Percentiles rank a stretch among this genome's conserved stretches.
These are phyloP conservation scores for Pisolithus sp. DNA, from an alignment of 768 basidiomycete species.

Conservation along the genomic window DNA sequence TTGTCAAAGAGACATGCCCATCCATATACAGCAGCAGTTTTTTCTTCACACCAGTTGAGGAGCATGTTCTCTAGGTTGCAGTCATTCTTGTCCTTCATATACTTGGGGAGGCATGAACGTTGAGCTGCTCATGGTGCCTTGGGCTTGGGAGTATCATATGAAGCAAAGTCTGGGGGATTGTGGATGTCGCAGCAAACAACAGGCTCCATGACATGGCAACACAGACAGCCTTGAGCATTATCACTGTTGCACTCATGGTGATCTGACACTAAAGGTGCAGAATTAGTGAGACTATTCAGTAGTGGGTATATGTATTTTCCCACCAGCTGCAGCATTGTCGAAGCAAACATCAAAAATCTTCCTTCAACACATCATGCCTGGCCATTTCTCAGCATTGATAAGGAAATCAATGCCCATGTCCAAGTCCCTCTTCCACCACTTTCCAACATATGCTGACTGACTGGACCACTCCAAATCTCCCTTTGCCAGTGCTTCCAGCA, in stretches of 20 bases:
- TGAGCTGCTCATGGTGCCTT: neutral
- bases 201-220: constrained; percentile 8
- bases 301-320: neutral
- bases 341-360: constrained; percentile 14
- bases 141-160: neutral
- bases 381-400: constrained; percentile 19
- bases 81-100: neutral
- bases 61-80: neutral
- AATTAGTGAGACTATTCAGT: neutral
- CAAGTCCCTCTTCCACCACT: constrained; percentile 4
- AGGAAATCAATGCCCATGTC: constrained; percentile 20
- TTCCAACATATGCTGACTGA: constrained; percentile 1
- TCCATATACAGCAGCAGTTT: constrained; percentile 5
- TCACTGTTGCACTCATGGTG: constrained; percentile 1
- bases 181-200: constrained; percentile 22
- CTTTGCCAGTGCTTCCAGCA: too few species aligned
- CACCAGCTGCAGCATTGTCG: constrained; percentile 16
- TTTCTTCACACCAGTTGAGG: constrained; percentile 8
- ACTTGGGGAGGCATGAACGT: neutral
- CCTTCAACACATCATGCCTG: constrained; percentile 11
- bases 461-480: neutral
- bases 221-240: constrained; percentile 6
- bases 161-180: constrained; percentile 6
- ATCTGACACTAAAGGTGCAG: constrained; percentile 3
- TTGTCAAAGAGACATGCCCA: constrained; percentile 1